phyloP scores from a whole-genome alignment of 805 yeast genomes.

The Wickerhamomyces silvicola region DNA sequence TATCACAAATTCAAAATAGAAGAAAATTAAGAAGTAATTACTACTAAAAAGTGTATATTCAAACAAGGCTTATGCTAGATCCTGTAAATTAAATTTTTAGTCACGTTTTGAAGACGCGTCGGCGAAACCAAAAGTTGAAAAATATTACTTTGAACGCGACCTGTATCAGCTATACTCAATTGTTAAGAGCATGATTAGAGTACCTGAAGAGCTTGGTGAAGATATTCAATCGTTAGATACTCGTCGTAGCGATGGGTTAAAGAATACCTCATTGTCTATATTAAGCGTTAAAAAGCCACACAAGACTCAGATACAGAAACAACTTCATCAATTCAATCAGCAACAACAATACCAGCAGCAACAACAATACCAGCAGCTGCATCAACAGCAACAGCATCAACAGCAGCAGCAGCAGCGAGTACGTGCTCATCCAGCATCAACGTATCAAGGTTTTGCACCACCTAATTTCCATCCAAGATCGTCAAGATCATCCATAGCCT shows the following conservation, averaged over 20 bases:
- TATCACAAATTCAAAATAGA: slow-evolving; percentile 18
- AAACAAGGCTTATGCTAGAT: not conserved
- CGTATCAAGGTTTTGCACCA: too few relatives aligned
- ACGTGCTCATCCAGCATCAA: not conserved
- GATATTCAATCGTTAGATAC: slow-evolving; percentile 11
- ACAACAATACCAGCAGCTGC: not conserved
- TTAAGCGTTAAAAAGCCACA: slow-evolving; percentile 17
- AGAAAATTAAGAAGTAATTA: slow-evolving; percentile 14
- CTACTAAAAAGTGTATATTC: not conserved
- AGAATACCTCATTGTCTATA: slow-evolving; percentile 18
- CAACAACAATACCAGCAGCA: slow-evolving; percentile 6
- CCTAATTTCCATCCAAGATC: too few relatives aligned
- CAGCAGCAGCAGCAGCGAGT: not conserved
- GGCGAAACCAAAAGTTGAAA: too few relatives aligned
- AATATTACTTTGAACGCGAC: too few relatives aligned
- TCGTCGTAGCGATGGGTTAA: slow-evolving; percentile 17
- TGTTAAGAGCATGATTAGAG: too few relatives aligned
- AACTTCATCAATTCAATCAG: slow-evolving; percentile 18
- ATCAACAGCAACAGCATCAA: slow-evolving; percentile 1
- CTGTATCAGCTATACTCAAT: too few relatives aligned
- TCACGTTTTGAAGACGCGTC: too few relatives aligned
- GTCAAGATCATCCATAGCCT: not conserved
- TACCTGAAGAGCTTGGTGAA: too few relatives aligned
- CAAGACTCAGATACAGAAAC: slow-evolving; percentile 20
- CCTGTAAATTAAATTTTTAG: not conserved